These are phyloP conservation scores for Fragaria vesca DNA, from an alignment of 306 rosid species.

Conservation along the genomic window DNA sequence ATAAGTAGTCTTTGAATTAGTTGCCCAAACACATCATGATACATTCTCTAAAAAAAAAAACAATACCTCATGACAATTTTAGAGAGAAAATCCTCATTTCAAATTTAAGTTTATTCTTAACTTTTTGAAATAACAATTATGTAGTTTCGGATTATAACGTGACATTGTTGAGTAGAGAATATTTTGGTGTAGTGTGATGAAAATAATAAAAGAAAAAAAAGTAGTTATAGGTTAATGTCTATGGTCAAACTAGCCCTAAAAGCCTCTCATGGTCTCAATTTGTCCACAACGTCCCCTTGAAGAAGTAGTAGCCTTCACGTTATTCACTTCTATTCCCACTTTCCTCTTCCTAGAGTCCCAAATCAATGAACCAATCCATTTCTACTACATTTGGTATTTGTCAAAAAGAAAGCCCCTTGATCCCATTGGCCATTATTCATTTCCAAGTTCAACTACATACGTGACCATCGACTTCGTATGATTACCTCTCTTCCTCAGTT, in stretches of 20 bases:
- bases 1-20: not conserved
- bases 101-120: too few species aligned
- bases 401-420: not conserved
- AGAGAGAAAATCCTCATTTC: too few species aligned
- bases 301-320: slow-evolving; percentile 7
- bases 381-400: not conserved
- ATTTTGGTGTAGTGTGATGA: too few species aligned
- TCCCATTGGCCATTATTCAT: not conserved
- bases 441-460: too few species aligned
- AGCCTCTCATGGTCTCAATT: not conserved
- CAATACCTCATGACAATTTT: too few species aligned
- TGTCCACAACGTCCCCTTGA: slow-evolving; percentile 18
- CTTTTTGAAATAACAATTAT: too few species aligned
- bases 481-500: not conserved
- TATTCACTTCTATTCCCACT: not conserved
- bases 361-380: not conserved
- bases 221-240: not conserved
- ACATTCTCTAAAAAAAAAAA: too few species aligned
- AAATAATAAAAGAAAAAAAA: too few species aligned
- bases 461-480: not conserved
- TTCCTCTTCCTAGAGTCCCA: not conserved
- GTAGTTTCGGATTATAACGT: too few species aligned
- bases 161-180: too few species aligned
- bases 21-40: too few species aligned
- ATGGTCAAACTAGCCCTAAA: not conserved